These are phyloP conservation scores for Raffaelea ambrosiae DNA, from an alignment of 2,329 filamentous ascomycete species.

Conservation along the genomic window DNA sequence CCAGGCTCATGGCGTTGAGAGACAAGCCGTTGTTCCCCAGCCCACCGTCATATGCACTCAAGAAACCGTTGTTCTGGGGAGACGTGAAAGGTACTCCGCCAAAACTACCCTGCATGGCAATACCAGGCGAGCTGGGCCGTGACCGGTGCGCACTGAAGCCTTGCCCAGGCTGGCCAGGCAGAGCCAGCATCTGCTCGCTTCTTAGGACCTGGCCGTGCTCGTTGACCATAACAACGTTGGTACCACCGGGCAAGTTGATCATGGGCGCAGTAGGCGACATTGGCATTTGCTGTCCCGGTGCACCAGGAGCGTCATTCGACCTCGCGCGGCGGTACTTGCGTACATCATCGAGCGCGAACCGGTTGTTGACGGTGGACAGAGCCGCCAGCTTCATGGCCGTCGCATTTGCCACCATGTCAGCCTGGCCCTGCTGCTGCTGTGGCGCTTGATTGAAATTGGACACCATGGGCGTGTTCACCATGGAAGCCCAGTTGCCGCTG, in stretches of 20 bases:
- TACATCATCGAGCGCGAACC: conserved; percentile 92
- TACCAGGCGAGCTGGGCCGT: conserved; percentile 79
- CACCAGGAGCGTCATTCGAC: conserved; percentile 70
- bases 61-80: conserved; percentile 88
- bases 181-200: conserved; percentile 72
- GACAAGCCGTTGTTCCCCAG: conserved; percentile 53
- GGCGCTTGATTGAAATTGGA: conserved; percentile 62
- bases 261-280: conserved; percentile 59
- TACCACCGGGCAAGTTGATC: conserved; percentile 54
- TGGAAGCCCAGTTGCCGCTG: conserved; percentile 94
- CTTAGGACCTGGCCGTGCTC: conserved; percentile 83
- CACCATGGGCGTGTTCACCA: conserved; percentile 96
- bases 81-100: conserved; percentile 67
- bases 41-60: conserved; percentile 77
- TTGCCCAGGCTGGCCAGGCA: conserved; percentile 52
- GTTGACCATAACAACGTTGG: conserved; percentile 89
- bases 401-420: conserved; percentile 97
- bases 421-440: conserved; percentile 48
- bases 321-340: conserved; percentile 89
- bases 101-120: conserved; percentile 66
- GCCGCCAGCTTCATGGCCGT: conserved; percentile 98
- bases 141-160: conserved; percentile 65
- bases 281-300: conserved; percentile 42
- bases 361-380: conserved; percentile 95
- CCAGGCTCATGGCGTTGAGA: conserved; percentile 50